phyloP scores from a whole-genome alignment of 2,329 filamentous ascomycete genomes.

The Scedosporium boydii region DNA sequence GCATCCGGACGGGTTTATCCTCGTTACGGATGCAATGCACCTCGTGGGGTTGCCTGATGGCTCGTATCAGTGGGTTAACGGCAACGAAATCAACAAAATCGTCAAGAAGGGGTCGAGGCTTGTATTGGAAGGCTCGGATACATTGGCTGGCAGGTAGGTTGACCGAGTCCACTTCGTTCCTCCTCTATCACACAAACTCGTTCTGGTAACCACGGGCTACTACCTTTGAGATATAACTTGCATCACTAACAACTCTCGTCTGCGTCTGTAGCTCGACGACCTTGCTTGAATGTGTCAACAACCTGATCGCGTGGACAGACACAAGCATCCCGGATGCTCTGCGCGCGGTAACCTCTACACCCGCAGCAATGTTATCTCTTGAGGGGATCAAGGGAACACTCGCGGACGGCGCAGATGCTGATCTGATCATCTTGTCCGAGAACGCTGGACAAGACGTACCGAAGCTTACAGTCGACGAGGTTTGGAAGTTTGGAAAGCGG shows the following conservation, averaged over 20 bases:
- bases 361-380: slow-evolving; percentile 66
- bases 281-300: slow-evolving; percentile 73
- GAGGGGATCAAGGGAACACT: slow-evolving; percentile 57
- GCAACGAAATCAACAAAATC: slow-evolving; percentile 45
- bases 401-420: slow-evolving; percentile 54
- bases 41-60: slow-evolving; percentile 78
- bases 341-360: slow-evolving; percentile 64
- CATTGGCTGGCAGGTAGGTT: slow-evolving; percentile 64
- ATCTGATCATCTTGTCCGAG: slow-evolving; percentile 59
- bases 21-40: slow-evolving; percentile 90
- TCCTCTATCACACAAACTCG: not conserved
- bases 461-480: slow-evolving; percentile 58
- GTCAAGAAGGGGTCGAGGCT: slow-evolving; percentile 64
- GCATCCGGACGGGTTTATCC: slow-evolving; percentile 73
- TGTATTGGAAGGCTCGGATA: slow-evolving; percentile 67
- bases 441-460: slow-evolving; percentile 25
- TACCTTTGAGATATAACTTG: not conserved
- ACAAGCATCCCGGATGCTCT: slow-evolving; percentile 59
- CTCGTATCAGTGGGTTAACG: slow-evolving; percentile 77
- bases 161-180: too few species aligned
- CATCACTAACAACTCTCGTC: not conserved
- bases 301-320: slow-evolving; percentile 69
- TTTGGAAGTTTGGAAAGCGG: slow-evolving; percentile 67
- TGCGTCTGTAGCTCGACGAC: slow-evolving; percentile 46
- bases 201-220: not conserved